Conservation (phyloP, 1,284 basidiomycete species). For the Grifola frondosa region DNA sequence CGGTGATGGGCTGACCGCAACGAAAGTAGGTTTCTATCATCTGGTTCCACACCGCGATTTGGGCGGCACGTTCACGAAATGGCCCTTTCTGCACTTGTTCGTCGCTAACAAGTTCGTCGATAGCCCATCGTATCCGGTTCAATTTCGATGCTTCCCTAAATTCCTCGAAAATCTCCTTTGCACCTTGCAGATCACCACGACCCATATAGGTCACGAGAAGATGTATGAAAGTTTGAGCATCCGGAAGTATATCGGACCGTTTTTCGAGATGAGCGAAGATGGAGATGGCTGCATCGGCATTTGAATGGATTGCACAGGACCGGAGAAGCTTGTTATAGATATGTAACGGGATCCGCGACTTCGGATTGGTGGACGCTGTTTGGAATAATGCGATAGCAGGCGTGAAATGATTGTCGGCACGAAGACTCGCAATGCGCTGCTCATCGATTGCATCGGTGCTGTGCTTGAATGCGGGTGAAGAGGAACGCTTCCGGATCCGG, state of each 20-base stretch:
- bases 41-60: slow-evolving; percentile 63
- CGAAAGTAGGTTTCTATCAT: slow-evolving; percentile 80
- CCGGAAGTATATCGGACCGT: slow-evolving; percentile 39
- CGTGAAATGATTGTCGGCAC: slow-evolving; percentile 68
- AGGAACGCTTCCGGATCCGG: slow-evolving; percentile 39
- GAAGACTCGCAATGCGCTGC: slow-evolving; percentile 42
- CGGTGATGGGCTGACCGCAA: slow-evolving; percentile 61
- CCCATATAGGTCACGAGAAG: slow-evolving; percentile 66
- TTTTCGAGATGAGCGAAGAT: slow-evolving; percentile 70
- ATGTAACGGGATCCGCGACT: slow-evolving; percentile 35
- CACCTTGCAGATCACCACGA: slow-evolving; percentile 54
- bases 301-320: slow-evolving; percentile 58
- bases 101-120: slow-evolving; percentile 3
- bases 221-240: slow-evolving; percentile 49
- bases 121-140: slow-evolving; percentile 35
- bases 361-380: slow-evolving; percentile 45
- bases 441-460: slow-evolving; percentile 27
- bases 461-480: no score
- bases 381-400: slow-evolving; percentile 76
- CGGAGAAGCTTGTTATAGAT: slow-evolving; percentile 64
- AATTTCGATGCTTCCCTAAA: slow-evolving; percentile 47
- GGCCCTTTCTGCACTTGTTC: background rate
- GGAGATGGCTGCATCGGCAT: slow-evolving; percentile 63
- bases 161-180: slow-evolving; percentile 68
- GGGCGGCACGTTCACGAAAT: slow-evolving; percentile 24